Conservation (phyloP, 2,329 filamentous ascomycete genomes). For the Fusarium dimerum region DNA sequence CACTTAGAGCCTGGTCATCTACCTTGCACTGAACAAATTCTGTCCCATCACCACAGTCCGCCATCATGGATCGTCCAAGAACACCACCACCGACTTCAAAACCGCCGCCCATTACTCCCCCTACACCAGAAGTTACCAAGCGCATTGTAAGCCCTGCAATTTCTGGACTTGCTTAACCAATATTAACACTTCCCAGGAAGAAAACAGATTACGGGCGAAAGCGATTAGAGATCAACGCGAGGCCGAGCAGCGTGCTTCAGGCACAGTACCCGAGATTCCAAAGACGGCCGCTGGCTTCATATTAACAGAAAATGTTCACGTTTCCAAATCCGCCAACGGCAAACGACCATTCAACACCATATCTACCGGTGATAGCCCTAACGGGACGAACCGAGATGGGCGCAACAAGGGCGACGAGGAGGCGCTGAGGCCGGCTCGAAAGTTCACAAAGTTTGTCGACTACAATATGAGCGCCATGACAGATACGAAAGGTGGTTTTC, state of each 20-base stretch:
- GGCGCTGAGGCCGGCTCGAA: conserved; percentile 73
- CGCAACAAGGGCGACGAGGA: conserved; percentile 49
- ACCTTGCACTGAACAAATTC: neutral
- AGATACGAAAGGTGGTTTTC: conserved; percentile 94
- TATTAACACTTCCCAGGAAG: conserved; percentile 60
- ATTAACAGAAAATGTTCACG: conserved; percentile 63
- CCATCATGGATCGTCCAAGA: conserved; percentile 47
- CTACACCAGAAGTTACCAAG: conserved; percentile 55
- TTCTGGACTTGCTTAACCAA: neutral
- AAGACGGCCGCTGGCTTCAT: conserved; percentile 70
- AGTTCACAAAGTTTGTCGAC: conserved; percentile 93
- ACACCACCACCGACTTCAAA: conserved; percentile 45
- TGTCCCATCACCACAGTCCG: neutral
- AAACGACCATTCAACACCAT: conserved; percentile 74
- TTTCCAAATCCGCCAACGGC: conserved; percentile 45
- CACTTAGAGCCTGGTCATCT: neutral
- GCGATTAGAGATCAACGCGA: conserved; percentile 75
- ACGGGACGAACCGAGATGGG: conserved; percentile 69
- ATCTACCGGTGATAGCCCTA: conserved; percentile 45
- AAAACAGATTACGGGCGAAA: conserved; percentile 85
- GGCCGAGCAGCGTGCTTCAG: conserved; percentile 55
- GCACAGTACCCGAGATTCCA: conserved; percentile 42
- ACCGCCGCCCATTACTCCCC: conserved; percentile 43
- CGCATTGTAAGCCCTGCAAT: conserved; percentile 49
- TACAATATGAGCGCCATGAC: conserved; percentile 99